phyloP scores from a whole-genome alignment of 176 grass and related monocot genomes.

The Aegilops bicornis region DNA sequence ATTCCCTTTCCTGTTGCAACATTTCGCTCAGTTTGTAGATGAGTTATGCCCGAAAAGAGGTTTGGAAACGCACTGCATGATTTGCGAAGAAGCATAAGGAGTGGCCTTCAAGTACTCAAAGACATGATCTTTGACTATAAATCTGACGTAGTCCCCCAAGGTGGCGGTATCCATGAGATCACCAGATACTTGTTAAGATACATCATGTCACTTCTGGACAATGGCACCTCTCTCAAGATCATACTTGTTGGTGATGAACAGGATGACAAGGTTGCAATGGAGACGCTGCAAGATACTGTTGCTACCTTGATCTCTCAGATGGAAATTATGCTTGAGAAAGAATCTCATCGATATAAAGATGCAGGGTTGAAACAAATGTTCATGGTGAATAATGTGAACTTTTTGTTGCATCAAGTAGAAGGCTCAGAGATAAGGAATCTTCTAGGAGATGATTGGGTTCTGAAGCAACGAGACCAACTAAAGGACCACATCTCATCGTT shows the following conservation, averaged over 20 bases:
- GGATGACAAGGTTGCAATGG: neutral
- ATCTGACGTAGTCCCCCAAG: neutral
- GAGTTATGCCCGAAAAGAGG: neutral
- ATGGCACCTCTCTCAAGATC: neutral
- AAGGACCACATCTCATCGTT: neutral
- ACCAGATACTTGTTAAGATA: neutral
- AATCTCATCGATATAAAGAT: neutral
- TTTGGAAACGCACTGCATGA: neutral
- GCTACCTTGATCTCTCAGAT: neutral
- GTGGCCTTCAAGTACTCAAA: neutral
- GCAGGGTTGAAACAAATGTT: neutral
- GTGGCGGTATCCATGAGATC: conserved; percentile 12
- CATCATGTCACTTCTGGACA: neutral
- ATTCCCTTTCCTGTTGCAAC: neutral
- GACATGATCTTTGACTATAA: neutral
- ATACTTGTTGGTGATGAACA: neutral
- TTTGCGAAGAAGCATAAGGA: conserved; percentile 12
- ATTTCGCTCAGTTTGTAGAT: neutral
- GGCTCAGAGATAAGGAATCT: neutral
- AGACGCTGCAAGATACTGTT: neutral
- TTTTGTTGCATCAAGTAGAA: neutral
- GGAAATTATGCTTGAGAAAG: conserved; percentile 24
- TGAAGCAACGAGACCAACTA: neutral
- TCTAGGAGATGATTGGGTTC: conserved; percentile 1
- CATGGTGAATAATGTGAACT: neutral